These are phyloP conservation scores for Aureobasidium vineae DNA, from an alignment of 2,329 filamentous ascomycete species.

Conservation along the genomic window DNA sequence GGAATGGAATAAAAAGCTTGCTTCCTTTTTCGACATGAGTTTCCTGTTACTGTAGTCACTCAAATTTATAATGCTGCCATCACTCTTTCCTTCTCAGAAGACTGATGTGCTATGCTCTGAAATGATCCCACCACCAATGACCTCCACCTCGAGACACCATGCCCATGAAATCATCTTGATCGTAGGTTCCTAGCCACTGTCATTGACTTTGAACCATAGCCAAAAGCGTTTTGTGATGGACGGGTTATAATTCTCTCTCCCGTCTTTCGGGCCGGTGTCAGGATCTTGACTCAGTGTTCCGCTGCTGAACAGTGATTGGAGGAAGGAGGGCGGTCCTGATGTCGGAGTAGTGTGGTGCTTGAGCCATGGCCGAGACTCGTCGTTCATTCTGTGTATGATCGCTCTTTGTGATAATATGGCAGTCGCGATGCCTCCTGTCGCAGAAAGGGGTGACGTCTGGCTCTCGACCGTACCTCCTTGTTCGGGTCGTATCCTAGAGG, in stretches of 20 bases:
- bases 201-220: background rate
- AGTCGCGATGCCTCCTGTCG: background rate
- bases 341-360: background rate
- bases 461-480: no score
- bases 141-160: background rate
- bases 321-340: background rate
- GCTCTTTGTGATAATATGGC: background rate
- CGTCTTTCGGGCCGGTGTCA: background rate
- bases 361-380: background rate
- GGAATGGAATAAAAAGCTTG: constrained; percentile 5
- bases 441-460: background rate
- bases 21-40: background rate
- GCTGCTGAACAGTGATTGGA: background rate
- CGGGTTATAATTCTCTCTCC: no score
- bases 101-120: background rate
- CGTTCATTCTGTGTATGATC: background rate
- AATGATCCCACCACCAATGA: background rate
- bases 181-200: background rate
- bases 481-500: no score
- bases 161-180: background rate
- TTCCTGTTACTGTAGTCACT: no score
- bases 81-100: background rate
- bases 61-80: no score
- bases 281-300: background rate
- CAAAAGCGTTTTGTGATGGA: background rate